Percentiles rank a stretch among this genome's conserved stretches.
These are phyloP conservation scores for Lecanosticta acicola DNA, from an alignment of 2,329 filamentous ascomycete genomes.

Conservation along the genomic window DNA sequence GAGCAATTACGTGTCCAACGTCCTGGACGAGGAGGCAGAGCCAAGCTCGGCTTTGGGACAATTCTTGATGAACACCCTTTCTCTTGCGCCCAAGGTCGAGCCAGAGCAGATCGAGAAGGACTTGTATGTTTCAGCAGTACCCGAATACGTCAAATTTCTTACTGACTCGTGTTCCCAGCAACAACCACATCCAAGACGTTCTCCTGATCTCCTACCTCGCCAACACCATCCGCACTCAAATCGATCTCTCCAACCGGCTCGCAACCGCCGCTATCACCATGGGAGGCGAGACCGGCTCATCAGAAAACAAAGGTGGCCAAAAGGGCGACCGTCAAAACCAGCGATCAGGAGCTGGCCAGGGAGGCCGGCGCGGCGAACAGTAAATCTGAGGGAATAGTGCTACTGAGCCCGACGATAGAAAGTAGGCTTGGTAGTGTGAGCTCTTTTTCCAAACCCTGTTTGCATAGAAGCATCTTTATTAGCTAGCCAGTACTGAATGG, in stretches of 20 bases:
- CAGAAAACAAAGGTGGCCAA: conserved; percentile 20
- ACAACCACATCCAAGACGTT: conserved; percentile 99
- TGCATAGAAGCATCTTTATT: background rate
- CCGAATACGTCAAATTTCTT: background rate
- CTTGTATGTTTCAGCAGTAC: conserved; percentile 55
- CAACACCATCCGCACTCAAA: conserved; percentile 98
- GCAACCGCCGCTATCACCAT: conserved; percentile 57
- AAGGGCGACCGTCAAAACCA: conserved; percentile 18
- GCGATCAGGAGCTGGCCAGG: conserved; percentile 25
- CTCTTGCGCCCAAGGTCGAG: conserved; percentile 91
- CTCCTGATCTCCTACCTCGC: conserved; percentile 96
- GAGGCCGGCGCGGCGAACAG: conserved; percentile 30
- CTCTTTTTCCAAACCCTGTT: background rate
- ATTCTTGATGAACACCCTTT: conserved; percentile 89
- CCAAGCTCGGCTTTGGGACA: conserved; percentile 90
- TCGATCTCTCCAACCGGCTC: conserved; percentile 92
- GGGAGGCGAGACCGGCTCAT: conserved; percentile 31
- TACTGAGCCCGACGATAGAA: conserved; percentile 1
- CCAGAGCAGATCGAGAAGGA: conserved; percentile 85
- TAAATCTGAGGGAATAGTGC: conserved; percentile 9
- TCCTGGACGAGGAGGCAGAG: conserved; percentile 86
- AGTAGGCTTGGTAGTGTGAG: conserved; percentile 2
- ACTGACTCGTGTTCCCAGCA: conserved; percentile 48
- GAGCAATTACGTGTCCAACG: conserved; percentile 83
- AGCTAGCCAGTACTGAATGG: conserved; percentile 9